These are phyloP conservation scores for Penicillium cinerascens DNA, from an alignment of 495 filamentous ascomycete species.

Conservation along the genomic window DNA sequence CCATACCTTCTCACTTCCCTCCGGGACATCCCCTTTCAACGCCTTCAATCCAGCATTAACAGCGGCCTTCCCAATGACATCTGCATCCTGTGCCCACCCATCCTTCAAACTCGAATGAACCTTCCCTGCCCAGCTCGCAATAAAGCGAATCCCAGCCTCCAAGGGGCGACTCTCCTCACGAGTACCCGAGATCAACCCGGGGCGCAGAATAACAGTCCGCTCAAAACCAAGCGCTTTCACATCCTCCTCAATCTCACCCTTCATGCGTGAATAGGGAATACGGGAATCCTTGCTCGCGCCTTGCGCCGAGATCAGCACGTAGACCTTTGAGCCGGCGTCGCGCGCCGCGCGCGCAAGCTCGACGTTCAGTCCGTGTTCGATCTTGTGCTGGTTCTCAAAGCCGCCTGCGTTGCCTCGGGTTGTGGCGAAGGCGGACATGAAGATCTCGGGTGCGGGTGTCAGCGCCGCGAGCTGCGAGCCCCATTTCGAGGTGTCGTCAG, in stretches of 20 bases:
- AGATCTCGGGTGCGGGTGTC: conserved; percentile 53
- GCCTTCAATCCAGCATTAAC: conserved; percentile 52
- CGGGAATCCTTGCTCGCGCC: conserved; percentile 46
- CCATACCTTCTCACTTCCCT: conserved; percentile 45
- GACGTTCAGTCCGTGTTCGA: conserved; percentile 72
- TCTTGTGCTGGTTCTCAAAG: conserved; percentile 69
- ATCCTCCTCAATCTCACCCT: conserved; percentile 75
- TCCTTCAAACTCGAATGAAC: conserved; percentile 59
- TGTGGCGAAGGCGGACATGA: conserved; percentile 65
- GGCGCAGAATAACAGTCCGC: conserved; percentile 67
- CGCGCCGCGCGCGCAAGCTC: conserved; percentile 64
- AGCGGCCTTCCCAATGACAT: conserved; percentile 70
- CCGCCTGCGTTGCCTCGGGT: conserved; percentile 63
- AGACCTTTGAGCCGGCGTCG: conserved; percentile 59
- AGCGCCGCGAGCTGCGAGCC: conserved; percentile 48
- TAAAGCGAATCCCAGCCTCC: conserved; percentile 38
- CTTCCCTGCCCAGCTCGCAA: conserved; percentile 50
- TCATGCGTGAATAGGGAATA: conserved; percentile 67
- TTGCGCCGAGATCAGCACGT: conserved; percentile 62
- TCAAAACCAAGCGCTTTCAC: conserved; percentile 69
- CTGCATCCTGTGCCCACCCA: conserved; percentile 67
- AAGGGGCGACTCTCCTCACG: conserved; percentile 57
- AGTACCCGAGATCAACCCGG: conserved; percentile 70
- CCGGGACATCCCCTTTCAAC: conserved; percentile 43
- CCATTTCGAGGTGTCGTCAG: conserved; percentile 53